These are phyloP conservation scores for Kokia cookei DNA, from an alignment of 441 rosid genomes.

Conservation along the genomic window DNA sequence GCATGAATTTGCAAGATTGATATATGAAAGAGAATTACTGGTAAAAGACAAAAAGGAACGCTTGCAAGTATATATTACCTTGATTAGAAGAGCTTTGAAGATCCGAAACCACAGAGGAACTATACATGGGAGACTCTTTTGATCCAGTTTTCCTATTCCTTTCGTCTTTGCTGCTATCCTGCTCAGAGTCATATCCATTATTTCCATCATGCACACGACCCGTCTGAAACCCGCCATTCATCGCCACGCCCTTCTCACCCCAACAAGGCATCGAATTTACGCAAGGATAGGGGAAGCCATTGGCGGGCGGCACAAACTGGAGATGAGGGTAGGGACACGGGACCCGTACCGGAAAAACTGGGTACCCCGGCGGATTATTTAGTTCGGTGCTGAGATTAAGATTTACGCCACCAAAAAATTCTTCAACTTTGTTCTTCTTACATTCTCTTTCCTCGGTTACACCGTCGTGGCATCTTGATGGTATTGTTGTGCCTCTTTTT, in stretches of 20 bases:
- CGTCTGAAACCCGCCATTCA: constrained; percentile 6
- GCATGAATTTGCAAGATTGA: background rate
- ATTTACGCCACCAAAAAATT: constrained; percentile 4
- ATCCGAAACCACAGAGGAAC: constrained; percentile 39
- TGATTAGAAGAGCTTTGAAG: constrained; percentile 30
- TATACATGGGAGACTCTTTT: constrained; percentile 30
- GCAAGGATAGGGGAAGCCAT: constrained; percentile 22
- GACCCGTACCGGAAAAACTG: constrained; percentile 6
- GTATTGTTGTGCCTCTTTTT: constrained; percentile 8
- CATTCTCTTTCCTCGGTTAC: constrained; percentile 15
- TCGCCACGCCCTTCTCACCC: constrained; percentile 18
- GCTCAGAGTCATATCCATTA: constrained; percentile 29
- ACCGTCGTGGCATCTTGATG: background rate
- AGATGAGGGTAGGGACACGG: constrained; percentile 9
- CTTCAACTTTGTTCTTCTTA: constrained; percentile 32
- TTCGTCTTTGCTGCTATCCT: constrained; percentile 10
- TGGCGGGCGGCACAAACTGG: constrained; percentile 11
- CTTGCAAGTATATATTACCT: constrained; percentile 21
- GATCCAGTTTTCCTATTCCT: constrained; percentile 19
- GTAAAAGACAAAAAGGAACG: background rate
- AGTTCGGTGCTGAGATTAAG: constrained; percentile 13
- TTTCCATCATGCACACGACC: constrained; percentile 3
- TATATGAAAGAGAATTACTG: background rate
- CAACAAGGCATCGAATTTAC: constrained; percentile 22
- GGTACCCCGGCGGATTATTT: constrained; percentile 2